A percentile compares a stretch with the other conserved stretches of the same genome.
These are phyloP conservation scores for Raffaelea deltoideospora DNA, from an alignment of 2,329 filamentous ascomycete species.

Conservation along the genomic window DNA sequence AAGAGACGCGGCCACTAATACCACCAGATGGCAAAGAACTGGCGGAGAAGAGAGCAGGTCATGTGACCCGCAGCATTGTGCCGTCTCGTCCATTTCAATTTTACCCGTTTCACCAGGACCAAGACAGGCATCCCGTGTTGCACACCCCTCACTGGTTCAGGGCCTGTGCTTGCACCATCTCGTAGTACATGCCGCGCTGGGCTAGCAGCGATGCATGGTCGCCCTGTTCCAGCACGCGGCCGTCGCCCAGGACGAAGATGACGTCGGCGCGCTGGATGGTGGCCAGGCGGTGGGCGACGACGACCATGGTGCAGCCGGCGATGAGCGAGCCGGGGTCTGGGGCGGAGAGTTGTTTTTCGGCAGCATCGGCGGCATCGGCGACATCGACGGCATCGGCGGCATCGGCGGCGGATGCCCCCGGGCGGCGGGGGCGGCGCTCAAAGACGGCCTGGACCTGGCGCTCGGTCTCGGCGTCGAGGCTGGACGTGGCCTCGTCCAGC, in stretches of 20 bases:
- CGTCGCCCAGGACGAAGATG: slow-evolving; percentile 62
- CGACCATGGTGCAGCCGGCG: slow-evolving; percentile 80
- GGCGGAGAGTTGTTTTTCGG: no score
- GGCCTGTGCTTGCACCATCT: slow-evolving; percentile 23
- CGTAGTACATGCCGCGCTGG: slow-evolving; percentile 33
- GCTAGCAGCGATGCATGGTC: slow-evolving; percentile 35
- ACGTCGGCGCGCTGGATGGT: slow-evolving; percentile 82
- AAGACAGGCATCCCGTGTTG: no score
- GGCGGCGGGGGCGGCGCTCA: no score
- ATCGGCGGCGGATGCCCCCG: slow-evolving; percentile 13
- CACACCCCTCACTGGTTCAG: not conserved
- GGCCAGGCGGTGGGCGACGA: slow-evolving; percentile 85
- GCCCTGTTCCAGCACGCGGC: slow-evolving; percentile 46
- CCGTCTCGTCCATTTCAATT: no score
- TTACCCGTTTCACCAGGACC: no score
- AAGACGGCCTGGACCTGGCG: not conserved
- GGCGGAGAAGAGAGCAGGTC: not conserved
- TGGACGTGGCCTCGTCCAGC: slow-evolving; percentile 8
- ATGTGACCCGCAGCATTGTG: no score
- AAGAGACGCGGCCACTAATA: not conserved
- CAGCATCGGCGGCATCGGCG: not conserved
- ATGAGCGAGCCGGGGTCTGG: slow-evolving; percentile 65
- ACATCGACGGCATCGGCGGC: slow-evolving; percentile 2
- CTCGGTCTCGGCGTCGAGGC: slow-evolving; percentile 5
- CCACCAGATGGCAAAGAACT: slow-evolving; percentile 1